phyloP scores from a whole-genome alignment of 2,329 filamentous ascomycete genomes.

The Hypomyces rosellus region DNA sequence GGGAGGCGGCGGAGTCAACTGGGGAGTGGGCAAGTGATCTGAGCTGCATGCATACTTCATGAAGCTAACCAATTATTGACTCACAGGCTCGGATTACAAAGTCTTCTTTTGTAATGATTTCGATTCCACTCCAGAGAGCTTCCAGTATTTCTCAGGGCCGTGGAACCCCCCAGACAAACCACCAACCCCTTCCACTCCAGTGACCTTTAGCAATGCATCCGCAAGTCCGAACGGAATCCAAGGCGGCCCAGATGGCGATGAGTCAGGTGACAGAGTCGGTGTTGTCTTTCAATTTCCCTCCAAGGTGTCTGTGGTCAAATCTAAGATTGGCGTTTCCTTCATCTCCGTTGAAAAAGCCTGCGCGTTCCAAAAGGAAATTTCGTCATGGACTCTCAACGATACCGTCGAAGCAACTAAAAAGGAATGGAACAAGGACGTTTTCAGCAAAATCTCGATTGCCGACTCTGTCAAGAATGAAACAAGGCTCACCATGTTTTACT shows the following conservation, averaged over 20 bases:
- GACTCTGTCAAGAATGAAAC: constrained; percentile 33
- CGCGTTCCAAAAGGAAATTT: constrained; percentile 39
- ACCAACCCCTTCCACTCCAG: constrained; percentile 37
- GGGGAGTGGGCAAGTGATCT: constrained; percentile 7
- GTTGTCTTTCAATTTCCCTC: constrained; percentile 43
- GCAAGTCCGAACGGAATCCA: constrained; percentile 48
- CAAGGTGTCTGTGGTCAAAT: constrained; percentile 34
- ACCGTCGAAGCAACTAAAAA: constrained; percentile 33
- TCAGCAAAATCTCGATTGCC: constrained; percentile 36
- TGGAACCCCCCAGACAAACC: constrained; percentile 9
- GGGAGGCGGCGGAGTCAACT: constrained; percentile 7
- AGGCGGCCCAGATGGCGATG: constrained; percentile 43
- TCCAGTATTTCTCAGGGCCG: constrained; percentile 31
- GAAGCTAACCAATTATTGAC: not conserved
- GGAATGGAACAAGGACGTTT: constrained; percentile 38
- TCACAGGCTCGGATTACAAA: constrained; percentile 12
- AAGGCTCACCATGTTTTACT: constrained; percentile 48
- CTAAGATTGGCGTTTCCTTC: constrained; percentile 45
- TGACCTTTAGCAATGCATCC: constrained; percentile 32
- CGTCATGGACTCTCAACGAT: constrained; percentile 34
- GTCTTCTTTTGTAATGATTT: constrained; percentile 14
- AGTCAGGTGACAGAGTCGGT: constrained; percentile 44
- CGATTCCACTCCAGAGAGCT: constrained; percentile 17
- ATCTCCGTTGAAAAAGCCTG: constrained; percentile 43
- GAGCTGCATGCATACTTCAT: not conserved